Base-by-base conservation (phyloP, 441 rosid species). In the Euphorbia celastroides region DNA sequence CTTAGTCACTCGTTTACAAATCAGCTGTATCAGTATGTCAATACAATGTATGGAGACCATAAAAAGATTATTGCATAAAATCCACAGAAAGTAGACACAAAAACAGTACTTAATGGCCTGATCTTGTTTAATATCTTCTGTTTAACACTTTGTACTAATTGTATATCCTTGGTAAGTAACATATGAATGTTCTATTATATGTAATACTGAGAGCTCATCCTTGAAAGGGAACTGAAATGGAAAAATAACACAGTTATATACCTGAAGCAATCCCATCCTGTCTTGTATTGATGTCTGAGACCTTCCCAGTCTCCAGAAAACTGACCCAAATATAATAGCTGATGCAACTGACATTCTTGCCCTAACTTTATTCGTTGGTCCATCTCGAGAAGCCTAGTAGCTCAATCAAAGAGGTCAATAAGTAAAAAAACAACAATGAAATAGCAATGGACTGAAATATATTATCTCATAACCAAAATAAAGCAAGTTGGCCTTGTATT, bases 201-300 rank as follows among this genome's bases (percentile, higher is more conserved):
- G 19, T 4, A 14, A 36, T 32, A 13, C 52, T 46, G 7, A 28
- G 46, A 65, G 38, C 51, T 25, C 42, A 25, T 51, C 41, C 62
- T 64, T 41, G 62, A 50, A 48, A 64, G 52, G n/a, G 19, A 42
- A 11, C n/a, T 14, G 70, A 58, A 48, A 46, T 41, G 12, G 38
- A 77, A 74, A 22, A 60, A 25, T 50, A 64, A 57, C 7, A 59
- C 34, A 19, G 26, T 20, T 46, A 60, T 67, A 66, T 66, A 93
- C 97, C 97, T 93, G 97, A 72, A 93, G 99, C 80, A 93, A 82
- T 41, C 97, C 97, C 97, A 91, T 86, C 79, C 99, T 85, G 75
- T 93, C 97, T 77, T 85, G 96, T 76, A 93, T 86, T 44, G 99
- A 91, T 50, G 99, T 83, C 81, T 89, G 99, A 59, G 97, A 91